These are phyloP conservation scores for Chloranthus sessilifolius DNA, from an alignment of 164 flowering plant genomes.

Conservation along the genomic window DNA sequence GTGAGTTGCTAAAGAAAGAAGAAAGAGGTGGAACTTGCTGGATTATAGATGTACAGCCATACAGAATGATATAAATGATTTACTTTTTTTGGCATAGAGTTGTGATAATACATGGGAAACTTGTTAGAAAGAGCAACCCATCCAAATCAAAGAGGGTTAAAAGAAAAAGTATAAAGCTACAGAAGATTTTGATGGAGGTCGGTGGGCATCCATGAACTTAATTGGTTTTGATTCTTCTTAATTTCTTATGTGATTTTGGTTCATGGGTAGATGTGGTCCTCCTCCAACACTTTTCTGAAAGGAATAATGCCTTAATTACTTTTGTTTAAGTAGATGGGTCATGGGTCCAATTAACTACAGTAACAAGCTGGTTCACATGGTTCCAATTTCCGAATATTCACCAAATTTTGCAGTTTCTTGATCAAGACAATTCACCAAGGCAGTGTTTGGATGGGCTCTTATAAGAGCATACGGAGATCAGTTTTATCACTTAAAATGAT, in stretches of 20 bases:
- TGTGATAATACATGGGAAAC: not conserved
- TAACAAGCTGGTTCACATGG: no score
- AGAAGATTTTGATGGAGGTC: no score
- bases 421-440: no score
- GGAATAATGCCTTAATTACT: not conserved
- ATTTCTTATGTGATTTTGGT: not conserved
- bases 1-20: conserved; percentile 3
- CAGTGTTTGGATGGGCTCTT: no score
- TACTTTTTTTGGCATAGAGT: not conserved
- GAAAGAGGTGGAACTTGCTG: conserved; percentile 1
- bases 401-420: no score
- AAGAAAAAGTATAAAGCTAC: no score
- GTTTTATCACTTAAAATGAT: no score
- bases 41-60: conserved; percentile 16
- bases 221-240: no score
- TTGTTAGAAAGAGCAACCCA: not conserved
- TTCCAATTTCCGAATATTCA: no score
- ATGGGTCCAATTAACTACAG: no score
- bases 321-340: not conserved
- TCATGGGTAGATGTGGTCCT: conserved; percentile 12
- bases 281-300: not conserved
- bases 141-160: not conserved
- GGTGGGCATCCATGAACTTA: no score
- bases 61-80: conserved; percentile 3
- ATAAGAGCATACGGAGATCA: no score